A percentile compares a stretch with the other conserved stretches of the same genome.
These are phyloP conservation scores for Neurospora discreta DNA, from an alignment of 495 filamentous ascomycete species.

Conservation along the genomic window DNA sequence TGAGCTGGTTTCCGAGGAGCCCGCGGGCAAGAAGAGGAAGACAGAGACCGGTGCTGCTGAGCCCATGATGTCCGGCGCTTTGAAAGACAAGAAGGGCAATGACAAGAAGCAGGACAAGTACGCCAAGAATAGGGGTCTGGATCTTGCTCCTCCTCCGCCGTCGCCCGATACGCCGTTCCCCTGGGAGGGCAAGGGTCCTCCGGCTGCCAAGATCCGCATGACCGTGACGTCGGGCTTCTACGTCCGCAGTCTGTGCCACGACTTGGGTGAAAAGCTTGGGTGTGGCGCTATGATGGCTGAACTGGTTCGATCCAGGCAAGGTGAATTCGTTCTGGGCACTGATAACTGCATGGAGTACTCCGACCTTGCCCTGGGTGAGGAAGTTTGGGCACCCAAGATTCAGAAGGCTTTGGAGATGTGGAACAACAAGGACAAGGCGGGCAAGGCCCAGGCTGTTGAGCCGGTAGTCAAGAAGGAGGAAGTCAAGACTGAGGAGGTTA, in stretches of 20 bases:
- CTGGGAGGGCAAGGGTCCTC: slow-evolving; percentile 43
- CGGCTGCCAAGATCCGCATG: slow-evolving; percentile 75
- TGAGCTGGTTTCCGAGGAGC: slow-evolving; percentile 23
- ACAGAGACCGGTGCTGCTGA: slow-evolving; percentile 19
- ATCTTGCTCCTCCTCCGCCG: slow-evolving; percentile 23
- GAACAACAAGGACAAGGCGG: slow-evolving; percentile 5
- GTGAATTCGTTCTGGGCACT: slow-evolving; percentile 54
- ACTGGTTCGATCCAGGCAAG: slow-evolving; percentile 71
- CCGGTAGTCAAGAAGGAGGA: background rate
- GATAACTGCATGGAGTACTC: slow-evolving; percentile 70
- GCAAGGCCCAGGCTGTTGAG: background rate
- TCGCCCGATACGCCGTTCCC: slow-evolving; percentile 24
- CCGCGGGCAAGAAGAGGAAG: slow-evolving; percentile 20
- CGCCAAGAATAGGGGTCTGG: slow-evolving; percentile 23
- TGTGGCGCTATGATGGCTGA: slow-evolving; percentile 81
- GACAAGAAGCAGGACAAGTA: slow-evolving; percentile 10
- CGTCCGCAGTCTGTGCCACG: slow-evolving; percentile 85
- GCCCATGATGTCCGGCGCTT: slow-evolving; percentile 44
- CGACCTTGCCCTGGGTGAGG: slow-evolving; percentile 67
- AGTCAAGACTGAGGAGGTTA: background rate
- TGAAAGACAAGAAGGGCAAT: slow-evolving; percentile 14
- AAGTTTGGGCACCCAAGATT: slow-evolving; percentile 73
- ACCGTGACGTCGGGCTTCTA: slow-evolving; percentile 96
- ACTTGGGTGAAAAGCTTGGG: slow-evolving; percentile 72
- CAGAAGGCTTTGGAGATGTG: slow-evolving; percentile 41